Percentiles rank a stretch among this genome's conserved stretches.
Conservation (phyloP, 2,329 filamentous ascomycete genomes). For the Acephala macrosclerotiorum region DNA sequence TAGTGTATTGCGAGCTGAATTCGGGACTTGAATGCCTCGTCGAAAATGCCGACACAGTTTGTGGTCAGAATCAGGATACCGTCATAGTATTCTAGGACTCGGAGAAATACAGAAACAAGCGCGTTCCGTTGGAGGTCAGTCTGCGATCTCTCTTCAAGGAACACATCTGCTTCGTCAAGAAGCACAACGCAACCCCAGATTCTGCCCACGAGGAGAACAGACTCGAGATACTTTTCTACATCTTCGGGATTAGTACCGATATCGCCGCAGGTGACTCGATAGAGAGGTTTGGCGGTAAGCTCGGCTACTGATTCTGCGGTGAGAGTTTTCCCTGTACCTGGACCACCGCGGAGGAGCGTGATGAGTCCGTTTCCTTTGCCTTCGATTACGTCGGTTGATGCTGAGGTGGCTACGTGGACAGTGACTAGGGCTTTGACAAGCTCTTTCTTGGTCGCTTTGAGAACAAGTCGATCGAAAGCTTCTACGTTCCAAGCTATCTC, state of each 20-base stretch:
- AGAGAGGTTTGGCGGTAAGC: conserved; percentile 55
- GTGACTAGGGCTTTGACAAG: conserved; percentile 53
- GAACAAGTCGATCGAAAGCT: conserved; percentile 54
- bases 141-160: conserved; percentile 25
- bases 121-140: conserved; percentile 29
- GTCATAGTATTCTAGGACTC: conserved; percentile 49
- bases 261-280: conserved; percentile 68
- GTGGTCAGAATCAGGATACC: conserved; percentile 52
- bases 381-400: conserved; percentile 21
- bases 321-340: conserved; percentile 34
- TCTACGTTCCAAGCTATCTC: conserved; percentile 36
- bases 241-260: conserved; percentile 69
- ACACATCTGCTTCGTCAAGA: conserved; percentile 39
- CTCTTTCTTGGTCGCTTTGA: conserved; percentile 54
- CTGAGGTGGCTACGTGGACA: conserved; percentile 1
- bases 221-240: conserved; percentile 57
- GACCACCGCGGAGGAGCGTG: conserved; percentile 48
- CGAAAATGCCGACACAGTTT: conserved; percentile 48
- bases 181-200: conserved; percentile 35
- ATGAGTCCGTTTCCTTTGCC: conserved; percentile 53
- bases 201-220: conserved; percentile 29
- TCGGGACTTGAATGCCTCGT: conserved; percentile 47
- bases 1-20: conserved; percentile 46
- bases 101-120: conserved; percentile 42
- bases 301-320: conserved; percentile 58